These are phyloP conservation scores for Plasmodium vivax DNA, from an alignment of 169 alveolate genomes.

Conservation along the genomic window DNA sequence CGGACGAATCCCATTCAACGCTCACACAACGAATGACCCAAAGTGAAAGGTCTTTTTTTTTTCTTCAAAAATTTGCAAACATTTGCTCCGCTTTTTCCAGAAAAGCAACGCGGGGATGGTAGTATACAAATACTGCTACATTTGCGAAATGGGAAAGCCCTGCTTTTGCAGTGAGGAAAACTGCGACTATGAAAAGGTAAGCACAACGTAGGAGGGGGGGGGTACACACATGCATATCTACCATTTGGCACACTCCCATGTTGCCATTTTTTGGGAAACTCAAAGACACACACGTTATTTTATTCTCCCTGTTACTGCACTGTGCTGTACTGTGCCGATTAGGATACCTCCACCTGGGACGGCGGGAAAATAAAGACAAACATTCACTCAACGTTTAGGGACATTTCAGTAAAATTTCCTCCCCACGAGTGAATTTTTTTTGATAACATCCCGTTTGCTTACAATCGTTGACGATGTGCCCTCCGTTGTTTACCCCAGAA, in stretches of 20 bases:
- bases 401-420: constrained; percentile 13
- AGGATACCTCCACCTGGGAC: constrained; percentile 36
- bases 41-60: not conserved
- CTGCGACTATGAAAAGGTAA: constrained; percentile 32
- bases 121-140: constrained; percentile 47
- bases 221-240: not conserved
- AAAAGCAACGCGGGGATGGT: constrained; percentile 22
- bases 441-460: not conserved
- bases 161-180: constrained; percentile 24
- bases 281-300: not conserved
- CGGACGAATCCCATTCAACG: not conserved
- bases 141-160: constrained; percentile 53
- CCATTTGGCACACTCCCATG: not conserved
- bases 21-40: not conserved
- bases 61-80: not conserved
- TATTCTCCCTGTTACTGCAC: not conserved
- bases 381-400: constrained; percentile 41
- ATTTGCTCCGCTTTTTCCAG: not conserved
- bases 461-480: not conserved
- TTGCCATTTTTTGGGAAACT: not conserved
- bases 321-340: not conserved
- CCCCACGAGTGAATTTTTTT: not conserved
- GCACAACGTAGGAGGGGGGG: not conserved
- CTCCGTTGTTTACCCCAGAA: not conserved
- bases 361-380: constrained; percentile 30